Conservation (phyloP, 1,284 basidiomycete genomes). For the Ceraceosorus bombacis region DNA sequence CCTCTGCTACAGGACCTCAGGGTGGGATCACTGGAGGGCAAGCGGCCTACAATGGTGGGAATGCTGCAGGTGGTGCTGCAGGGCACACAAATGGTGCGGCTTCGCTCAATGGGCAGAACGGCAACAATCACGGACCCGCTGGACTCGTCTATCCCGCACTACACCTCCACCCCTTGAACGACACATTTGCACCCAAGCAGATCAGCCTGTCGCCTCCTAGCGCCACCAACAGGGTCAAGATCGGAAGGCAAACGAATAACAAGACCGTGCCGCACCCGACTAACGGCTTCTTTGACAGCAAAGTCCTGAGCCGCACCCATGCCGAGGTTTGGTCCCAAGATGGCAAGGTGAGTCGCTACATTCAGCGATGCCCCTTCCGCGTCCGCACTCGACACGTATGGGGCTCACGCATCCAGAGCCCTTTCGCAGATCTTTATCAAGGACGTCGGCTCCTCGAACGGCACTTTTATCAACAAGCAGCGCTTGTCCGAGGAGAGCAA, state of each 20-base stretch:
- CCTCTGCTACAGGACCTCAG: background rate
- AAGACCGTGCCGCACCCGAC: conserved; percentile 89
- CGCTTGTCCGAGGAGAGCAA: conserved; percentile 80
- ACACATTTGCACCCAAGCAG: conserved; percentile 92
- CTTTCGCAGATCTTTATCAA: conserved; percentile 79
- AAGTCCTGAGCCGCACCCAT: conserved; percentile 89
- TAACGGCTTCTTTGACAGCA: conserved; percentile 96
- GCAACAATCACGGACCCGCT: no score
- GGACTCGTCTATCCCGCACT: conserved; percentile 41
- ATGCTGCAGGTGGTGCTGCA: no score
- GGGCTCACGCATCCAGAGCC: no score
- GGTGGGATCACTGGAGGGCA: no score
- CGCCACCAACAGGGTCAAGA: conserved; percentile 62
- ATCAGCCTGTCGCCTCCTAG: conserved; percentile 67
- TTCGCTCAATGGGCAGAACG: no score
- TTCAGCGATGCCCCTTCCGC: background rate
- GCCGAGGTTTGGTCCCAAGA: conserved; percentile 95
- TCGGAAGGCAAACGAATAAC: conserved; percentile 94
- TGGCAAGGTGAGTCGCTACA: conserved; percentile 45
- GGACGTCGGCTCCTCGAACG: conserved; percentile 96
- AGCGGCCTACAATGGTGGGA: no score
- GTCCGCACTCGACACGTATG: no score
- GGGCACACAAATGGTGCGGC: no score
- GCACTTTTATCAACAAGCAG: conserved; percentile 95
- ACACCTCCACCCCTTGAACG: conserved; percentile 81